phyloP scores from a whole-genome alignment of 2,329 filamentous ascomycete species.

The Fusarium sp. region DNA sequence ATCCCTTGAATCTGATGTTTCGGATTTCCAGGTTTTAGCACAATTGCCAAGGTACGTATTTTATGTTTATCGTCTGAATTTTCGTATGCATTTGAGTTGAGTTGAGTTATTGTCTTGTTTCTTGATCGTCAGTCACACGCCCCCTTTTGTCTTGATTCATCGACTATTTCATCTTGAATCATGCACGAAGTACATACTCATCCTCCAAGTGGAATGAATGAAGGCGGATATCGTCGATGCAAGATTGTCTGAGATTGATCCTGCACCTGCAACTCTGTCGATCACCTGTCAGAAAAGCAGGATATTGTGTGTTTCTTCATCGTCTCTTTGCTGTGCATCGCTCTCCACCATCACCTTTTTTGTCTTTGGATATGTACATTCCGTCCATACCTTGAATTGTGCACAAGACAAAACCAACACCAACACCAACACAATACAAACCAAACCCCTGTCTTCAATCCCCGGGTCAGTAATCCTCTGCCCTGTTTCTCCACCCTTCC shows the following conservation, averaged over 20 bases:
- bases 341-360: conserved; percentile 14
- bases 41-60: conserved; percentile 30
- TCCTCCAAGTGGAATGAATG: conserved; percentile 25
- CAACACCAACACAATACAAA: conserved; percentile 1
- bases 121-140: conserved; percentile 14
- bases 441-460: conserved; percentile 25
- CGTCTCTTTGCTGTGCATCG: conserved; percentile 3
- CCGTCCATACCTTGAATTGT: conserved; percentile 13
- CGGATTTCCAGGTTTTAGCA: conserved; percentile 37
- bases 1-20: conserved; percentile 34
- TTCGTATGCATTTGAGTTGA: conserved; percentile 8
- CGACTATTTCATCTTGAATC: conserved; percentile 13
- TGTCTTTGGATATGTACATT: background rate
- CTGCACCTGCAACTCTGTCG: conserved; percentile 18
- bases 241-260: conserved; percentile 21
- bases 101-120: background rate
- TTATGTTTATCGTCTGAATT: conserved; percentile 7
- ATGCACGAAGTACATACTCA: conserved; percentile 4
- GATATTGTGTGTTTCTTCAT: conserved; percentile 11
- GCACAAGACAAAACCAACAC: conserved; percentile 11
- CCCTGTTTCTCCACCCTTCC: conserved; percentile 36
- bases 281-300: conserved; percentile 22
- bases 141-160: background rate
- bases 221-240: conserved; percentile 11
- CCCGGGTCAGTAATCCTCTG: conserved; percentile 26